Conservation (phyloP, 306 rosid genomes). For the Lathyrus aphaca region DNA sequence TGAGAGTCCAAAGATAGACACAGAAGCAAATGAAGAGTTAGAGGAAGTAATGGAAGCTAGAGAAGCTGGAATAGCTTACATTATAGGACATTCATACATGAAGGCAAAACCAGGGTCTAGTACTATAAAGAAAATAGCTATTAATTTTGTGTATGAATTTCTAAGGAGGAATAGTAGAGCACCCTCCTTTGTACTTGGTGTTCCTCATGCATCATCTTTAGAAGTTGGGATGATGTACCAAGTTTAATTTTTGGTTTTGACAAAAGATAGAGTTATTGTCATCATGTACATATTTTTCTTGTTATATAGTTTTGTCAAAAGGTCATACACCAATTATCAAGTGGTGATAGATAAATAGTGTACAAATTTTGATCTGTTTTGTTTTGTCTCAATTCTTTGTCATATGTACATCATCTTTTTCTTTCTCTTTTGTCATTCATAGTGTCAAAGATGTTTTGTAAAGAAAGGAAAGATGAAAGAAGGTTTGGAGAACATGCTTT, state of each 20-base stretch:
- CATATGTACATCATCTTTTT: not conserved
- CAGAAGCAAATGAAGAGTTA: constrained; percentile 56
- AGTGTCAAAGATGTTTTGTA: too few relatives aligned
- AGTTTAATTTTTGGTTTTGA: constrained; percentile 45
- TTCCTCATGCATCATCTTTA: constrained; percentile 74
- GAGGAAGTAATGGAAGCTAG: constrained; percentile 79
- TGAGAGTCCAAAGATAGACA: constrained; percentile 69
- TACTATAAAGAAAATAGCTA: constrained; percentile 58
- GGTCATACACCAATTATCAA: not conserved
- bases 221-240: constrained; percentile 94
- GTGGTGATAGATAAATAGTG: constrained; percentile 15
- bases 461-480: too few relatives aligned
- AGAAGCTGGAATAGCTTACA: constrained; percentile 85
- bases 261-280: constrained; percentile 8
- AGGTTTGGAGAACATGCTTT: too few relatives aligned
- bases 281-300: constrained; percentile 50
- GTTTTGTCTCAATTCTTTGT: constrained; percentile 18
- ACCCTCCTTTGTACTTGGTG: constrained; percentile 53
- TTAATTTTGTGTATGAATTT: constrained; percentile 77
- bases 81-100: constrained; percentile 77
- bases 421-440: too few relatives aligned
- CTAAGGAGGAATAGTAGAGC: constrained; percentile 82
- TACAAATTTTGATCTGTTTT: constrained; percentile 39
- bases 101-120: constrained; percentile 84
- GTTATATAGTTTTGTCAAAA: constrained; percentile 34